Base-by-base conservation (phyloP, 2,329 filamentous ascomycete species). In the Nemania sp. region DNA sequence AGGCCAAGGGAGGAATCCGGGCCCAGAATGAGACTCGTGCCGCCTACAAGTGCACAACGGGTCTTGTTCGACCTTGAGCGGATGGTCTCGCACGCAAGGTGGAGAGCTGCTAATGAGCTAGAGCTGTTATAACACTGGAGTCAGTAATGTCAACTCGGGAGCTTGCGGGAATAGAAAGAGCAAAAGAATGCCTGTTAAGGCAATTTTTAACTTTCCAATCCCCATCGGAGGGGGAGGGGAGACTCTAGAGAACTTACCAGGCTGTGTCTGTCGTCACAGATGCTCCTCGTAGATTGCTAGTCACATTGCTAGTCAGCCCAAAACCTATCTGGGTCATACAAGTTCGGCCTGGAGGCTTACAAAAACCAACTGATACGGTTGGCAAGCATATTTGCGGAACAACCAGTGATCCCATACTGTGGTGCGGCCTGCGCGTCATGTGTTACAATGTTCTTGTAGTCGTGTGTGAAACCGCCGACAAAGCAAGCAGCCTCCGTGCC, bases 281-380 rank as follows among this genome's bases (percentile, higher is more conserved):
- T 41, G 61, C 29, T n/a, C 61, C 61, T 27, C 61, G 53, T 15
- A 64, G 18, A 26, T 64, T 52, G 32, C 59, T 62, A 22, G 1
- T 1, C 8, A 5, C 8, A 26, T 32, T 32, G 29, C 18, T 13
- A 5, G 38, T 47, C 26, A 49, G 56, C 27, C 38, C 6, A 5
- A n/a, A 13, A 32, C 6, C 3, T 8, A 13, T 35, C 26, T n/a
- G 5, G 8, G 13, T 62, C 2, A 22, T 4, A 38, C 15, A 10
- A 11, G 4, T 45, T 3, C 15, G n/a, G 15, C 5, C 38, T 27
- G 18, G 15, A 27, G 13, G n/a, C 52, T 47, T 56, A 62, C 52
- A 51, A 65, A 35, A 64, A 59, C 62, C 62, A 64, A 26, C 45
- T 52, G 7, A 64, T 49, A 3, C 62, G 43, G 20, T 64, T 59